phyloP scores from a whole-genome alignment of 768 basidiomycete species.

The Floccularia luteovirens region DNA sequence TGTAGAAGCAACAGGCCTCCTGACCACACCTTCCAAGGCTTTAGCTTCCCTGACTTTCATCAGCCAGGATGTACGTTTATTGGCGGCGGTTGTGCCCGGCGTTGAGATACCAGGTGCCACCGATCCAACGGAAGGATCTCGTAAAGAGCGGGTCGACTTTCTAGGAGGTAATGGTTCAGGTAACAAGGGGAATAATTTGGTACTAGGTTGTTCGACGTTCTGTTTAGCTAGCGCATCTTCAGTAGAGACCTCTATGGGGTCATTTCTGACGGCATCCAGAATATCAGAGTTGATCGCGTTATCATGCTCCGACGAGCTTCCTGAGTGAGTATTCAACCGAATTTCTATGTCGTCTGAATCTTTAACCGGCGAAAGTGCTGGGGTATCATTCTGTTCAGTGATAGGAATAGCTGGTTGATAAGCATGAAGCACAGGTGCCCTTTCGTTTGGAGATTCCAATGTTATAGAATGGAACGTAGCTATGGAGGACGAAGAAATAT shows the following conservation, averaged over 20 bases:
- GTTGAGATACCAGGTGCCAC: slow-evolving; percentile 26
- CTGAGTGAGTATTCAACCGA: no score
- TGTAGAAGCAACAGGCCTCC: slow-evolving; percentile 17
- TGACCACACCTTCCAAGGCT: slow-evolving; percentile 49
- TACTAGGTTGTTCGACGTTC: slow-evolving; percentile 27
- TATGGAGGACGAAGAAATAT: slow-evolving; percentile 21
- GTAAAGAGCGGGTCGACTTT: slow-evolving; percentile 51
- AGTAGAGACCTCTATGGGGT: slow-evolving; percentile 11
- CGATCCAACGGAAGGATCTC: slow-evolving; percentile 32
- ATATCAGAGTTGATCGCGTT: slow-evolving; percentile 4
- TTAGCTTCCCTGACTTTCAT: slow-evolving; percentile 71
- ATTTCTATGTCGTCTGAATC: background rate
- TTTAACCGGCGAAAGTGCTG: background rate
- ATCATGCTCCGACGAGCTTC: background rate
- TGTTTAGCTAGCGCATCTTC: slow-evolving; percentile 25
- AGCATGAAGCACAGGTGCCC: slow-evolving; percentile 1
- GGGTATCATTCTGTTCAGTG: background rate
- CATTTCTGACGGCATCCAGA: slow-evolving; percentile 1
- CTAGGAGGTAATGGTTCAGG: slow-evolving; percentile 64
- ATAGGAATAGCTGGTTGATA: background rate
- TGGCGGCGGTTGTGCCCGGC: slow-evolving; percentile 32
- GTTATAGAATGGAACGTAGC: slow-evolving; percentile 30
- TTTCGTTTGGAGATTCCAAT: slow-evolving; percentile 23
- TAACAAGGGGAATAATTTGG: slow-evolving; percentile 49
- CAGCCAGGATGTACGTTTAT: slow-evolving; percentile 77